Percentiles rank a stretch among this genome's conserved stretches.
Evolutionary conservation across 371 early-diverging fungal genomes (phyloP).

Genomic region (Mucor ambiguus): DNA sequence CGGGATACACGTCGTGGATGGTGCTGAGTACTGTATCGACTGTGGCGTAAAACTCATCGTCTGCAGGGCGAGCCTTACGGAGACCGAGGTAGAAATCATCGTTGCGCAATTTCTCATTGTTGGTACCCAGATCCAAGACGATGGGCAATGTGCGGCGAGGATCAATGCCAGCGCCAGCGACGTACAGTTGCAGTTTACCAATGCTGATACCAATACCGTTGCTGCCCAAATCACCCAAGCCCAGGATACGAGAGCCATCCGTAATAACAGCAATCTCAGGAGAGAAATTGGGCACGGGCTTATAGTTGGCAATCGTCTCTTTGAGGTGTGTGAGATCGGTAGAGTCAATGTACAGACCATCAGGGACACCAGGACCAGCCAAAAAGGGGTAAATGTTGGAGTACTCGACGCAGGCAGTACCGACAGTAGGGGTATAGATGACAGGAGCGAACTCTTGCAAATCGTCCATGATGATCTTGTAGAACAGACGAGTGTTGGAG

Average conservation of each 20-base stretch:
- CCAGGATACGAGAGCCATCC: constrained; percentile 92
- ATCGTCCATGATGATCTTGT: constrained; percentile 72
- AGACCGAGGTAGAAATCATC: constrained; percentile 88
- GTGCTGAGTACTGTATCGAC: constrained; percentile 80
- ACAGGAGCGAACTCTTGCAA: constrained; percentile 77
- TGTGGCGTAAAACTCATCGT: constrained; percentile 72
- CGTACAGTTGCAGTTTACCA: constrained; percentile 91
- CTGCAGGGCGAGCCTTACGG: constrained; percentile 48
- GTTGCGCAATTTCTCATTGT: constrained; percentile 72
- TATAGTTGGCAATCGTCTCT: constrained; percentile 71
- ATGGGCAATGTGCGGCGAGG: constrained; percentile 87
- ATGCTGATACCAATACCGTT: constrained; percentile 94
- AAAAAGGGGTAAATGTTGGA: constrained; percentile 87
- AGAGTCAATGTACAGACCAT: constrained; percentile 81
- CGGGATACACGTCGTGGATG: constrained; percentile 70
- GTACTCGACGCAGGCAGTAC: constrained; percentile 87
- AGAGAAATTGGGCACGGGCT: constrained; percentile 37
- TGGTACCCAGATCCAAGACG: constrained; percentile 87
- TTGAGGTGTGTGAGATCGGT: constrained; percentile 64
- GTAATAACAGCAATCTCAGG: constrained; percentile 91
- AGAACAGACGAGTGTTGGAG: constrained; percentile 81
- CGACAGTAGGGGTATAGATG: constrained; percentile 95
- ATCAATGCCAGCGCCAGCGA: constrained; percentile 90
- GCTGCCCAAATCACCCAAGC: constrained; percentile 89
- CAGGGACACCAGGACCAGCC: constrained; percentile 71